Evolutionary conservation across 1,139 yeast genomes (phyloP).

Genomic region (Suhomyces coccinellae): DNA sequence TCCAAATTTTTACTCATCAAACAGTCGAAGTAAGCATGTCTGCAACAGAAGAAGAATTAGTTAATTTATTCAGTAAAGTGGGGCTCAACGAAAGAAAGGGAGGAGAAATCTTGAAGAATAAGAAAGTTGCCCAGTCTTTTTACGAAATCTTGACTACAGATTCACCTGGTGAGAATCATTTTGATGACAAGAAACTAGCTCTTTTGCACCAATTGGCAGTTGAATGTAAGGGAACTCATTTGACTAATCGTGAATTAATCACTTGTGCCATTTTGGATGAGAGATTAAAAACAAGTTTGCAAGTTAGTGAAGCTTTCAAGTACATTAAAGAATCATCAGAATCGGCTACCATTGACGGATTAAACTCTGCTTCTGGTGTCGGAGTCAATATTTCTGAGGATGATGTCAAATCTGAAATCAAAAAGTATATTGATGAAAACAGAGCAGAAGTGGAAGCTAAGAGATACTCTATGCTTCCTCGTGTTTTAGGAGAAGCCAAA

Average conservation of each 20-base stretch:
- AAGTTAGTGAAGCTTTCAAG: conserved; percentile 78
- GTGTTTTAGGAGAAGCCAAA: conserved; percentile 74
- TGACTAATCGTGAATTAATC: conserved; percentile 49
- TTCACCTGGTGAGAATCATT: conserved; percentile 23
- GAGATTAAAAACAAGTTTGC: conserved; percentile 64
- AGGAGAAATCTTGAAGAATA: conserved; percentile 77
- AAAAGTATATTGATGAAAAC: conserved; percentile 58
- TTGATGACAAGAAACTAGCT: conserved; percentile 54
- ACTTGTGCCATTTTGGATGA: conserved; percentile 64
- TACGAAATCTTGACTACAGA: conserved; percentile 54
- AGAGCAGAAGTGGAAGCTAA: conserved; percentile 60
- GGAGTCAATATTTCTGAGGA: conserved; percentile 72
- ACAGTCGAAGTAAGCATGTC: conserved; percentile 5
- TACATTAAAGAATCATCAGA: conserved; percentile 56
- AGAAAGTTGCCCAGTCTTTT: conserved; percentile 75
- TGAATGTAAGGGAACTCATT: conserved; percentile 50
- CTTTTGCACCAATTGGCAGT: conserved; percentile 78
- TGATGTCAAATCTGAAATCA: conserved; percentile 60
- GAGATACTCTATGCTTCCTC: conserved; percentile 77
- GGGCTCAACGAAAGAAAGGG: conserved; percentile 74
- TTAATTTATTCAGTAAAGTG: conserved; percentile 51
- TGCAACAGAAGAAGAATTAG: conserved; percentile 31
- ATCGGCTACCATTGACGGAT: conserved; percentile 38
- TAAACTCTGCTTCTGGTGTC: conserved; percentile 74
- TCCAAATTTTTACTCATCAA: background rate